Evolutionary conservation across 345 rosid species (phyloP), one percentile per base, ranked within the genome.

Genomic region (Psidium guajava): DNA sequence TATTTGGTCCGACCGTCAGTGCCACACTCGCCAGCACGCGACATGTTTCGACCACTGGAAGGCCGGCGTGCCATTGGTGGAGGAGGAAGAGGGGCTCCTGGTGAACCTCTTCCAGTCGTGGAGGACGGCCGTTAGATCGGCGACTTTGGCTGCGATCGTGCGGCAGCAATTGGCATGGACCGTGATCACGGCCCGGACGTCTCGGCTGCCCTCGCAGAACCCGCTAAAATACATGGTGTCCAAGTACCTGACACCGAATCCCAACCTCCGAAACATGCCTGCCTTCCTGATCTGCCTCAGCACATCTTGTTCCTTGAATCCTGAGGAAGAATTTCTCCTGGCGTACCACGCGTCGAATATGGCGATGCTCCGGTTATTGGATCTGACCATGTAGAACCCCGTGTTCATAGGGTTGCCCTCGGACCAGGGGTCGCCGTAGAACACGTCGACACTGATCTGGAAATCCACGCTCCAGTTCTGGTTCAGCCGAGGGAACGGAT

Each of bases 131-230:
- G 82, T 89, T 2, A 96, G 88, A 83, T 95, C 99, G n/a, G 54
- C 36, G 15, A 95, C 84, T 87, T 96, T 96, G 24, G 99, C 96
- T 13, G 81, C 54, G 5, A 95, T 90, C 6, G 89, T 92, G 25
- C 94, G 95, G 57, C 99, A 95, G 82, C 99, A 94, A 32, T 96
- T 95, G 12, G 99, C 95, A 57, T 96, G 98, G 13, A 93, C 94
- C 1, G 96, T 96, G 3, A 83, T 83, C 2, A 96, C 96, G 0
- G 77, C 88, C 3, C 86, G 24, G 81, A 93, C 54, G 82, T 96
- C 91, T 15, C 16, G n/a, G 86, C 95, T 95, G 49, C 91, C 92
- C 52, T 90, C 86, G 82, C 98, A 96, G 85, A 95, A 96, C 47
- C 99, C 99, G 16, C 98, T 95, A 83, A 96, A 95, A 10, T 87